These are phyloP conservation scores for Phytophthora nicotianae DNA, from an alignment of 352 stramenopile species.

Conservation along the genomic window DNA sequence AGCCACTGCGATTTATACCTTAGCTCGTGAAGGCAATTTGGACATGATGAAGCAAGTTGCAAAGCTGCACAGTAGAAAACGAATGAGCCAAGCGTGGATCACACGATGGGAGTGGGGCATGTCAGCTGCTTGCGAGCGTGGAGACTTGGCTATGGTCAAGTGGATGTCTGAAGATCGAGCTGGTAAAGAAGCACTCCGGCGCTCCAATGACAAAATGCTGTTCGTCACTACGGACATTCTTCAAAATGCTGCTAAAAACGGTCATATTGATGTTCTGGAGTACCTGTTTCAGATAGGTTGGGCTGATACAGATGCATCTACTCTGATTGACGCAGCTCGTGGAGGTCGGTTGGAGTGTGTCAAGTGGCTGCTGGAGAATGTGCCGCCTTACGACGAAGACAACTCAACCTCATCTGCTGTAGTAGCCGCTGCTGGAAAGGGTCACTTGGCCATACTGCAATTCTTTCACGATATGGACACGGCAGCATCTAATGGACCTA, in stretches of 20 bases:
- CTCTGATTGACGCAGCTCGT: background rate
- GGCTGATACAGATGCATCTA: background rate
- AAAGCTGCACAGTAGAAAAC: conserved; percentile 6
- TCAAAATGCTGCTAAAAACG: conserved; percentile 1
- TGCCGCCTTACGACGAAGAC: background rate
- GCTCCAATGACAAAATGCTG: background rate
- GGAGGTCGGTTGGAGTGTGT: conserved; percentile 3
- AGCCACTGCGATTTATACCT: conserved; percentile 8
- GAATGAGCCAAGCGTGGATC: conserved; percentile 6
- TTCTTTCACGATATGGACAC: conserved; percentile 11
- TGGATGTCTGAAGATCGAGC: conserved; percentile 8
- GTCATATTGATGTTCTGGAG: conserved; percentile 6
- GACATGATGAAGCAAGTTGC: conserved; percentile 8
- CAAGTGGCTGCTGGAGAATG: conserved; percentile 9
- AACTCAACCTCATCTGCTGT: background rate
- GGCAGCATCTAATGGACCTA: background rate
- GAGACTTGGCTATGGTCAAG: conserved; percentile 5
- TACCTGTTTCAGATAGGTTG: conserved; percentile 8
- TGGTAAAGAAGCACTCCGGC: background rate
- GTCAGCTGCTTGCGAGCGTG: conserved; percentile 1
- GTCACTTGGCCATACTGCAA: conserved; percentile 4
- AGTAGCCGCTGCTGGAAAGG: conserved; percentile 6
- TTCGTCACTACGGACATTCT: background rate
- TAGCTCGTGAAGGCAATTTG: conserved; percentile 12
- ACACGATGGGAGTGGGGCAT: conserved; percentile 5